Conservation (phyloP, 352 stramenopile species). For the Lagenidium sp. region DNA sequence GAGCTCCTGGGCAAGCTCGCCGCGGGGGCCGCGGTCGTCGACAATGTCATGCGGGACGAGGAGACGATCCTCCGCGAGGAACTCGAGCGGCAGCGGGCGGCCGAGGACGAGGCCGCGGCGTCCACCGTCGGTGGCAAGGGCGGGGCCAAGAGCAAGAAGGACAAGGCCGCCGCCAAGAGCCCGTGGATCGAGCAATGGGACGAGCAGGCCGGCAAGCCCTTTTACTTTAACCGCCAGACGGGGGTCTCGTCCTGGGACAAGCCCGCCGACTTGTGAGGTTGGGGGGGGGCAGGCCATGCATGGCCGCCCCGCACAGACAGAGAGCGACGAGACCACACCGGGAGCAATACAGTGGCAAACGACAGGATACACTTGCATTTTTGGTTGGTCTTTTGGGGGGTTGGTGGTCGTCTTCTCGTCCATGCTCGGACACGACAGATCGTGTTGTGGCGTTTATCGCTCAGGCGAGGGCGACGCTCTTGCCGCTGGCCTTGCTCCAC, state of each 20-base stretch:
- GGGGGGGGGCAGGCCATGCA: neutral
- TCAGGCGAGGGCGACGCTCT: conserved; percentile 78
- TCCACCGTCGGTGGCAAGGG: too few relatives aligned
- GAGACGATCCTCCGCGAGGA: conserved; percentile 46
- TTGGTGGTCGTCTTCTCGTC: too few relatives aligned
- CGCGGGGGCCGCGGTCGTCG: conserved; percentile 50
- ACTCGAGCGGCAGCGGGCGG: conserved; percentile 36
- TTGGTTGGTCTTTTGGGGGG: neutral
- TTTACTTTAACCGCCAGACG: conserved; percentile 87
- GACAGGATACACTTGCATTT: neutral
- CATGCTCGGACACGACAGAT: neutral
- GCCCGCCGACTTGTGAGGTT: conserved; percentile 49
- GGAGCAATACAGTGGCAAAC: neutral
- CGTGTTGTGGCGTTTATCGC: neutral
- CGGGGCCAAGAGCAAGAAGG: conserved; percentile 8
- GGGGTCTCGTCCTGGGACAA: conserved; percentile 77
- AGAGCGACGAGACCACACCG: neutral
- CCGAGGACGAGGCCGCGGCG: conserved; percentile 19
- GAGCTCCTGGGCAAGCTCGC: conserved; percentile 57
- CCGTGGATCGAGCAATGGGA: conserved; percentile 79
- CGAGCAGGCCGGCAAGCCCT: conserved; percentile 58
- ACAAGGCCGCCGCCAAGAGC: conserved; percentile 10
- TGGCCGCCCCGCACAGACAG: neutral
- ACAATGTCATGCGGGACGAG: conserved; percentile 62
- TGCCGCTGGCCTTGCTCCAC: conserved; percentile 84